Evolutionary conservation across 257 asterid genomes (phyloP), one percentile per base, ranked within the genome.

Genomic region (Cruciata laevipes): DNA sequence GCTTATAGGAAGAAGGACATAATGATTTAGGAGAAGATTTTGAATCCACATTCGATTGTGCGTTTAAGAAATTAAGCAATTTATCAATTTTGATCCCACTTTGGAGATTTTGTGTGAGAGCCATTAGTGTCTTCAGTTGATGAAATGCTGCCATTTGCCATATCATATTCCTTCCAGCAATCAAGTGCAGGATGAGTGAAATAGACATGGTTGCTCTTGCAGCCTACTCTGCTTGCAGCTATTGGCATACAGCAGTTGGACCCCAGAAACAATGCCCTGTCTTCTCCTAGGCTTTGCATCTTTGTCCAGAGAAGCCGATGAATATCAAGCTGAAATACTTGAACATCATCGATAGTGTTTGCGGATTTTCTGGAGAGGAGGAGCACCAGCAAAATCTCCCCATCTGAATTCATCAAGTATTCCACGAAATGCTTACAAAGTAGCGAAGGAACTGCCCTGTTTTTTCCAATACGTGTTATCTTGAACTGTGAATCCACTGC

Each of bases 101-200:
- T 16, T 49, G 72, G 69, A 64, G 59, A 74, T 62, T 68, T 69
- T 24, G 44, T 65, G 2, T 4, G 9, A 21, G 30, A 37, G 20
- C 24, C 76, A 33, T 20, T 16, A 37, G 4, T 32, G 56, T 61
- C 51, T 52, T 67, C 65, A 42, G 61, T 20, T 12, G 78, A 53
- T 31, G 69, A 52, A 63, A 73, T 69, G 72, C 64, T 71, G 21
- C 69, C 38, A 23, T 35, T 73, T 69, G 47, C 66, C 82, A 73
- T 61, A 17, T 82, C 76, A 76, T 65, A 79, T 24, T 20, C 44
- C 71, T 70, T 63, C 84, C 80, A 79, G 20, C 44, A 70, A 72
- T 69, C 66, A 52, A 6, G 59, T n/a, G 37, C 14, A 8, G 12
- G 25, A 59, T 70, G 62, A 31, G 56, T 71, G 67, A 74, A 82